Evolutionary conservation across 257 asterid genomes (phyloP).

Genomic region (Rauvolfia tetraphylla): DNA sequence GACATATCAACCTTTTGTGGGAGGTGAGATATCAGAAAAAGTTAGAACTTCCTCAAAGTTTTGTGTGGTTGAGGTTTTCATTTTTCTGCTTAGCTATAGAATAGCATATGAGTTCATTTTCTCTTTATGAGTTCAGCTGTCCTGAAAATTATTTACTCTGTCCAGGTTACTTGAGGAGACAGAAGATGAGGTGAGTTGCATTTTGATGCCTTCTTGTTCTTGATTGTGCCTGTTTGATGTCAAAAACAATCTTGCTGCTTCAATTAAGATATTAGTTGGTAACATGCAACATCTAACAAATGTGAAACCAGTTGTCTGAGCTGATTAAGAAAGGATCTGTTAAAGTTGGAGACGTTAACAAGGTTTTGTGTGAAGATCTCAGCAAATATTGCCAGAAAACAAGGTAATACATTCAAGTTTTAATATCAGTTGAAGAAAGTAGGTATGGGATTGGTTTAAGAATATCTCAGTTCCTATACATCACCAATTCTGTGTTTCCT

Average conservation of each 20-base stretch:
- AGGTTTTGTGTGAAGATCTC: slow-evolving; percentile 73
- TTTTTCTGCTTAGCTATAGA: neutral
- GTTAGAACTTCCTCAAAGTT: slow-evolving; percentile 8
- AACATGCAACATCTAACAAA: neutral
- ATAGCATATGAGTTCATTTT: neutral
- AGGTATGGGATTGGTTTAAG: neutral
- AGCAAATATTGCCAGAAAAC: slow-evolving; percentile 53
- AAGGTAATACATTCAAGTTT: slow-evolving; percentile 40
- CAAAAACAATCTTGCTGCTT: neutral
- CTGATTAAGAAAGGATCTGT: slow-evolving; percentile 70
- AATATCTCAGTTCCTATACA: neutral
- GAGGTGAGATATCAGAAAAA: slow-evolving; percentile 48
- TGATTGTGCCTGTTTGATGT: neutral
- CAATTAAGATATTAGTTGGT: neutral
- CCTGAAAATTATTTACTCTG: slow-evolving; percentile 9
- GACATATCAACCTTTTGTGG: slow-evolving; percentile 87
- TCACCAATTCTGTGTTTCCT: neutral
- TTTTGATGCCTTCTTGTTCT: slow-evolving; percentile 8
- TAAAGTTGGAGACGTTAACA: slow-evolving; percentile 67
- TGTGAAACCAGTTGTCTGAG: slow-evolving; percentile 58
- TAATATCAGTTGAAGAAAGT: neutral
- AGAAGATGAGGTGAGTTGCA: slow-evolving; percentile 74
- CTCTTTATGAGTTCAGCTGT: slow-evolving; percentile 4
- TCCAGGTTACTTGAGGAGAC: slow-evolving; percentile 87
- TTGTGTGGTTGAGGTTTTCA: slow-evolving; percentile 2